Evolutionary conservation across 495 filamentous ascomycete genomes (phyloP), one percentile per base, ranked within the genome.

Genomic region (Penicillium angulare): DNA sequence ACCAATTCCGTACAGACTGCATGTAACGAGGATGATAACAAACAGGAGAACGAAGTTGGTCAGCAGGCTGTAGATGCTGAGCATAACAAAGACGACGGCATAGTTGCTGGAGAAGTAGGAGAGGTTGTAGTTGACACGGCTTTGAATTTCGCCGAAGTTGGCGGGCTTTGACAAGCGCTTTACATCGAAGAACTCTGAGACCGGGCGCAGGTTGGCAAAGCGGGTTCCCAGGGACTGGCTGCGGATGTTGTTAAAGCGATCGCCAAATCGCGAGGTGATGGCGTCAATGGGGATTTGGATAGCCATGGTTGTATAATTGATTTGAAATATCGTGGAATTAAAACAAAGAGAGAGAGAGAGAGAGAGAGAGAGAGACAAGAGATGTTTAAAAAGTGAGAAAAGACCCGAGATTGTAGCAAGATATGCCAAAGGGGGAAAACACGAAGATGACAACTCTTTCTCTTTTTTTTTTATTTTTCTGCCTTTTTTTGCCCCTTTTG

Each of bases 91-190:
- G 49, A 98, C 82, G 51, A 86, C 86, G 56, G 86, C 87, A 82
- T 98, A 98, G 75, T 98, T 98, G 87, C 90, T 97, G 47, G 90
- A 92, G 79, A 96, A 98, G 77, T 97, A 87, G 65, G 86, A 82
- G 46, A 98, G 76, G 67, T 98, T 98, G 86, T 96, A 98, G 75
- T 95, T 96, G 67, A 96, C 86, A 47, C 93, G 84, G 71, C 87
- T 92, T 70, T 98, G 93, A 47, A 88, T 82, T 64, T 97, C 93
- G 58, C 72, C 82, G 58, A 97, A 96, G 71, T 92, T 92, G 56
- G 78, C 80, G 4, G 93, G 95, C 75, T 97, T 97, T 39, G 89
- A 96, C 9, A 98, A 56, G 24, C 92, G 87, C 80, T 96, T 98
- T 68, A 97, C 59, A 68, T 98, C 92, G 64, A 97, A 78, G 72